Base-by-base conservation (phyloP, 495 filamentous ascomycete species). In the Penicillium coprophilum region DNA sequence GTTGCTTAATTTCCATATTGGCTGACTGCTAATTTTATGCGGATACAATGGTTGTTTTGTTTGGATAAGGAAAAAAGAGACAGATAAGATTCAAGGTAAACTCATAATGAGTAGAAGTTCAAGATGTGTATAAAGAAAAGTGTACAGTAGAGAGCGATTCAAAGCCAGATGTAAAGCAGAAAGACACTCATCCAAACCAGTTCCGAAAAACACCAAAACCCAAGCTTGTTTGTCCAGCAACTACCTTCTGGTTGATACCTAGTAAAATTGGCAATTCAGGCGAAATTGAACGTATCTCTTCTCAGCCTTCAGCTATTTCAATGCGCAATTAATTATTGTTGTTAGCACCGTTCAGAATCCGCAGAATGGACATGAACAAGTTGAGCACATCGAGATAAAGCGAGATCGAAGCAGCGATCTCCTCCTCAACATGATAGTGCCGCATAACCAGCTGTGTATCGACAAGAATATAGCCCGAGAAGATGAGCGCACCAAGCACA, bases 321-420 rank as follows among this genome's bases (percentile, higher is more conserved):
- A 12, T 15, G 12, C 28, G 7, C 15, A 31, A 19, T 57, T 82
- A 94, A 79, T 95, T 93, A 73, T 92, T 92, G 63, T 80, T 82
- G 77, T 92, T 89, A 72, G 52, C 52, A 17, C 83, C 88, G 72
- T 96, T 96, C 63, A 96, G 80, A 57, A 96, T 96, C 62, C 92
- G 79, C 59, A 96, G 80, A 68, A 96, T 96, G 34, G 88, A 87
- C 59, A 98, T 75, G 83, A 98, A 98, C 62, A 98, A 73, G 77
- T 98, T 98, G 76, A 98, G 87, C 62, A 98, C 85, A 71, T 98
- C 94, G 39, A 99, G 77, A 70, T 99, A 99, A 46, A 99, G 81
- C 66, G 89, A 90, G 68, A 99, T 96, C 1, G 92, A 87, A 47
- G 94, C 94, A 1, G 92, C 92, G 69, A 99, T 97, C 81, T 99